These are phyloP conservation scores for Luffa aegyptiaca DNA, from an alignment of 306 rosid genomes.

Conservation along the genomic window DNA sequence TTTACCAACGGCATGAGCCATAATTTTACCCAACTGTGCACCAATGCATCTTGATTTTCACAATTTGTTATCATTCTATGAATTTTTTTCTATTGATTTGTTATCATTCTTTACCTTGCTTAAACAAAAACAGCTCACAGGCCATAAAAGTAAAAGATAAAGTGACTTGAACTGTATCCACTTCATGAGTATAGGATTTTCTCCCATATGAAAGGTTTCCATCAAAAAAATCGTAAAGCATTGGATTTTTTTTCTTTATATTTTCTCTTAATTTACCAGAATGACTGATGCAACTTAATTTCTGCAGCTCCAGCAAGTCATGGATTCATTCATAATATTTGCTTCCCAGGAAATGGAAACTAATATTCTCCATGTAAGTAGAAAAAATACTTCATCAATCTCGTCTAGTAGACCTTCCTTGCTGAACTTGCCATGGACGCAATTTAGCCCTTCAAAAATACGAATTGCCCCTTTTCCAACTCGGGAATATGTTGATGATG, in stretches of 20 bases:
- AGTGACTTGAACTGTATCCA: not conserved
- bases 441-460: slow-evolving; percentile 57
- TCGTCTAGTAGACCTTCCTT: slow-evolving; percentile 23
- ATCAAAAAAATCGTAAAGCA: not conserved
- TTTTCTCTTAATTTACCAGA: not conserved
- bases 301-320: slow-evolving; percentile 83
- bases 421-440: slow-evolving; percentile 39
- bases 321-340: slow-evolving; percentile 83
- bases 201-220: not conserved
- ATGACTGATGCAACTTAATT: slow-evolving; percentile 13
- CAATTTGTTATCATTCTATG: not conserved
- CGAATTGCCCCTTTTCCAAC: slow-evolving; percentile 90
- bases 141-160: not conserved
- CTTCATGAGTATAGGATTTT: not conserved
- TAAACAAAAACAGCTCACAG: not conserved
- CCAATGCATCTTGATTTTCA: not conserved
- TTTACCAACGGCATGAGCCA: no score
- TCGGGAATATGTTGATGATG: slow-evolving; percentile 87
- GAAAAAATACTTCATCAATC: slow-evolving; percentile 27
- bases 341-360: slow-evolving; percentile 54
- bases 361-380: slow-evolving; percentile 17
- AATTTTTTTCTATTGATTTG: not conserved
- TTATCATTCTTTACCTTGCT: not conserved
- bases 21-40: no score
- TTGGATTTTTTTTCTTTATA: not conserved